phyloP scores from a whole-genome alignment of 805 yeast genomes.

The Pichia pseudocactophila region DNA sequence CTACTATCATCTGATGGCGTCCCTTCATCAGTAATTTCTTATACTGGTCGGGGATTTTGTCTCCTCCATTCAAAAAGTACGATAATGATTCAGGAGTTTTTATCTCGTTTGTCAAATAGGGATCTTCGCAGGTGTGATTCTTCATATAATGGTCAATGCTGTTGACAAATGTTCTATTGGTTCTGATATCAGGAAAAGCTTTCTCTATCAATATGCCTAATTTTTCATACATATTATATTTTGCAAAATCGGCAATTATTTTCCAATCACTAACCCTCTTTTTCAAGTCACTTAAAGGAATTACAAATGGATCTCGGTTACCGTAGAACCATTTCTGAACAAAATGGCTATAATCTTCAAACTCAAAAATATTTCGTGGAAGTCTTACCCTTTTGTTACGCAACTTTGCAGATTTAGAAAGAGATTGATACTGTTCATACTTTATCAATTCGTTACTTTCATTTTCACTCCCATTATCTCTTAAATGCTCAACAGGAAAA shows the following conservation, averaged over 20 bases:
- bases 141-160: neutral
- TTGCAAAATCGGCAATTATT: neutral
- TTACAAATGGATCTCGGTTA: neutral
- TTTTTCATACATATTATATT: neutral
- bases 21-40: neutral
- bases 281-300: neutral
- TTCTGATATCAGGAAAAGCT: neutral
- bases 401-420: neutral
- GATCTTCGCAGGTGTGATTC: neutral
- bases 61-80: neutral
- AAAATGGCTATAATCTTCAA: neutral
- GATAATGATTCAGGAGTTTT: neutral
- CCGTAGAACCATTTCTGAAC: neutral
- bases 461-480: neutral
- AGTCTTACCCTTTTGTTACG: neutral
- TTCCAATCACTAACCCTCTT: neutral
- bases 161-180: neutral
- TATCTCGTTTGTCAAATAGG: neutral
- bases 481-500: neutral
- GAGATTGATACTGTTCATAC: neutral
- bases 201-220: neutral
- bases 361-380: neutral
- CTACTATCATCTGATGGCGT: neutral
- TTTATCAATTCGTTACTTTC: neutral
- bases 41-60: neutral